Evolutionary conservation across 2,329 filamentous ascomycete genomes (phyloP).

Genomic region (Juglanconis sp.): DNA sequence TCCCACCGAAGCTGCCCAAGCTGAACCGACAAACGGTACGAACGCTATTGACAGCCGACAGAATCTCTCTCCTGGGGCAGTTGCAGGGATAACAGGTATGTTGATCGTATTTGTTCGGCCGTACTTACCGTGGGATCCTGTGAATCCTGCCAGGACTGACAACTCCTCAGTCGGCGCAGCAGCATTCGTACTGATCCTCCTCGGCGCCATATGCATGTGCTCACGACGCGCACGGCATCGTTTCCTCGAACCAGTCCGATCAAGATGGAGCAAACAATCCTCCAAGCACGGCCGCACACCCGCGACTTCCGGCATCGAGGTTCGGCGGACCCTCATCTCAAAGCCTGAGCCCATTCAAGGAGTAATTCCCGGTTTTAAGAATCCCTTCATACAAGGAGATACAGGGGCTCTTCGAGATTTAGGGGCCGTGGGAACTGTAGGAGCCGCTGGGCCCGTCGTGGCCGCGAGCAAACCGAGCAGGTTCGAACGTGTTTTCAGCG

Average conservation of each 20-base stretch:
- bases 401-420: too few relatives aligned
- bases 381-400: too few relatives aligned
- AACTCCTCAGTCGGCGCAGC: not conserved
- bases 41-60: not conserved
- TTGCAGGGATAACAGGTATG: not conserved
- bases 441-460: too few relatives aligned
- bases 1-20: too few relatives aligned
- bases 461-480: too few relatives aligned
- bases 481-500: too few relatives aligned
- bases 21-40: too few relatives aligned
- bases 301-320: not conserved
- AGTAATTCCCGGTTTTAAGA: too few relatives aligned
- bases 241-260: not conserved
- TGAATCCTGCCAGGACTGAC: not conserved
- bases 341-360: not conserved
- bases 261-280: not conserved
- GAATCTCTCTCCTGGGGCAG: not conserved
- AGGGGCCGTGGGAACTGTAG: too few relatives aligned
- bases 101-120: too few relatives aligned
- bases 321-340: not conserved
- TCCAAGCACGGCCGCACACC: not conserved
- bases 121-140: not conserved
- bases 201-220: conserved; percentile 1
- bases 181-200: not conserved
- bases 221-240: conserved; percentile 1